phyloP scores from a whole-genome alignment of 306 rosid species.

The Castanea sativa region DNA sequence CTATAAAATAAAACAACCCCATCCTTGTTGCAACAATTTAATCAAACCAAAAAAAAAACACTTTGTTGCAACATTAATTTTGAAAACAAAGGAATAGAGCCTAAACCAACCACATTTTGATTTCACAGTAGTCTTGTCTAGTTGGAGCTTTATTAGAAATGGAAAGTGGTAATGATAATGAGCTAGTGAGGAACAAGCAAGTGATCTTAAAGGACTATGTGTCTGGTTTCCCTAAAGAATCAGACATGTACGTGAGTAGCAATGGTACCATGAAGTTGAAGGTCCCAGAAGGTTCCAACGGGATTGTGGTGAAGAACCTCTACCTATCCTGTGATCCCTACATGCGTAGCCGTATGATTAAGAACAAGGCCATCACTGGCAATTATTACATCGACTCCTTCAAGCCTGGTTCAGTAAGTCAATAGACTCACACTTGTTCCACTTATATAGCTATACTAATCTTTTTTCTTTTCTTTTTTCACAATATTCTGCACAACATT shows the following conservation, averaged over 20 bases:
- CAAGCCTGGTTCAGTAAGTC: background rate
- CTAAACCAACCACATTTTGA: too few species aligned
- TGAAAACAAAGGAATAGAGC: too few species aligned
- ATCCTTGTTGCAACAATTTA: too few species aligned
- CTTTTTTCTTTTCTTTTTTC: rapidly evolving
- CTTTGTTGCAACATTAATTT: too few species aligned
- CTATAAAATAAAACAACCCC: too few species aligned
- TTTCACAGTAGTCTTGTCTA: too few species aligned
- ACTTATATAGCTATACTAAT: background rate
- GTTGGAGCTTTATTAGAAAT: too few species aligned
- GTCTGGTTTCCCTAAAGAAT: background rate
- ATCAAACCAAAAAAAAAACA: too few species aligned
- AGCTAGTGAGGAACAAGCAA: background rate
- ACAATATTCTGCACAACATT: too few species aligned
- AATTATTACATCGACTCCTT: background rate
- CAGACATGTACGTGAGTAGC: background rate
- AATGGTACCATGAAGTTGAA: background rate
- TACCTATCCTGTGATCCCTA: constrained; percentile 17
- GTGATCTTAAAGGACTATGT: background rate
- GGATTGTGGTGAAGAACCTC: background rate
- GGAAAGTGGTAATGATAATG: background rate
- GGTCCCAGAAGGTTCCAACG: background rate
- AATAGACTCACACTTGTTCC: background rate
- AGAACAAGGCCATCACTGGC: background rate
- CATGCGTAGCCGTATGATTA: background rate